phyloP scores from a whole-genome alignment of 2,329 filamentous ascomycete genomes.

The Sporothrix sp. region DNA sequence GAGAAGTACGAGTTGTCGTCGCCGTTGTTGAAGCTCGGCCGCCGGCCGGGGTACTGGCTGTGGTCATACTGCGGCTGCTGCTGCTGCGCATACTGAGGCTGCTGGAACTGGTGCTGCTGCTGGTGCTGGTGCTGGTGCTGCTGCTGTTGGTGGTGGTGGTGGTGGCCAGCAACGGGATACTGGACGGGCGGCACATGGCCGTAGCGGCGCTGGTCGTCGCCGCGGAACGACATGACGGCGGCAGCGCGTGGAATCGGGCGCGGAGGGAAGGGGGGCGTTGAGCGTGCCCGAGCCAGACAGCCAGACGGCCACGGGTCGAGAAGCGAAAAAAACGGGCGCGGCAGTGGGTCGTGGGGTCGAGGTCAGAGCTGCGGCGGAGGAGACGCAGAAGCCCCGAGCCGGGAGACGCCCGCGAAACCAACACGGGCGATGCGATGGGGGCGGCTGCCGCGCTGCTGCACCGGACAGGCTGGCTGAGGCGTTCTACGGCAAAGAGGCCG shows the following conservation, averaged over 20 bases:
- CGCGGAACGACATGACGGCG: constrained; percentile 50
- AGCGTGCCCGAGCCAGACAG: too few species aligned
- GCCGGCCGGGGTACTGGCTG: constrained; percentile 36
- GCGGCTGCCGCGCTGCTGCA: too few species aligned
- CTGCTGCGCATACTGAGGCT: constrained; percentile 7
- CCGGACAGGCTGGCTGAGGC: too few species aligned
- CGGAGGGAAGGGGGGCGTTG: not conserved
- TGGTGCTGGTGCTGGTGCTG: constrained; percentile 4
- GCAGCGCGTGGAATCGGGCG: not conserved
- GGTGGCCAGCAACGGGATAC: constrained; percentile 47
- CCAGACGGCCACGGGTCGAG: not conserved
- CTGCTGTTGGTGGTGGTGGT: constrained; percentile 27
- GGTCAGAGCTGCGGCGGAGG: too few species aligned
- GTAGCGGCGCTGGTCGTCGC: constrained; percentile 53
- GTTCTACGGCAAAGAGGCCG: too few species aligned
- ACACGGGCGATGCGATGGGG: too few species aligned
- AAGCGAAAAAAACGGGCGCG: not conserved
- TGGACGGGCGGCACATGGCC: constrained; percentile 58
- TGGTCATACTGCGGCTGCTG: constrained; percentile 23
- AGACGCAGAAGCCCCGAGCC: too few species aligned
- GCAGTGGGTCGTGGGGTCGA: not conserved
- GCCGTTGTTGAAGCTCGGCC: constrained; percentile 65
- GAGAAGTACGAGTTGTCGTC: constrained; percentile 55
- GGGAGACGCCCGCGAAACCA: too few species aligned
- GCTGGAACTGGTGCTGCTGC: constrained; percentile 2